These are phyloP conservation scores for Chlorencoelia australis DNA, from an alignment of 2,329 filamentous ascomycete genomes.

Conservation along the genomic window DNA sequence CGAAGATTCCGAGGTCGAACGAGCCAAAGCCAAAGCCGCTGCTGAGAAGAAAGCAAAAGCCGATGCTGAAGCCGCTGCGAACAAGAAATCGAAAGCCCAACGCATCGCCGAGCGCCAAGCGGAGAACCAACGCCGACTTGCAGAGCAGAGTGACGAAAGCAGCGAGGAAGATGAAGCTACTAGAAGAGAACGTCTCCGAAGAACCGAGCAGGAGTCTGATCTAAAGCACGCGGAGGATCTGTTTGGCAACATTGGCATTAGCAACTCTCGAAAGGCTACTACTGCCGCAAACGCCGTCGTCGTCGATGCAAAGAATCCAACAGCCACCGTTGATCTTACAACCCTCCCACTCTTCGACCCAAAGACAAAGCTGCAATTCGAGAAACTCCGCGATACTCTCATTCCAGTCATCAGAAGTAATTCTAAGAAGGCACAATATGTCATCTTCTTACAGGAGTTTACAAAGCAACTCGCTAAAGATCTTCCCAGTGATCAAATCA, in stretches of 20 bases:
- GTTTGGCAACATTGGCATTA: constrained; percentile 65
- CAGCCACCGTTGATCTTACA: constrained; percentile 70
- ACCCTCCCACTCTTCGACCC: constrained; percentile 81
- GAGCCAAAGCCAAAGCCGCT: constrained; percentile 85
- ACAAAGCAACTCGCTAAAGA: constrained; percentile 79
- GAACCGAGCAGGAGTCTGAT: constrained; percentile 78
- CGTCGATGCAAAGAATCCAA: constrained; percentile 64
- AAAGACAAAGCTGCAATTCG: constrained; percentile 76
- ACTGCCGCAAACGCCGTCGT: constrained; percentile 55
- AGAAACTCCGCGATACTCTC: constrained; percentile 67
- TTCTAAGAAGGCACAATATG: constrained; percentile 82
- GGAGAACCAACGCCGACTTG: constrained; percentile 42
- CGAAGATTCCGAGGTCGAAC: constrained; percentile 93
- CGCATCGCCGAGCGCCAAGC: constrained; percentile 73
- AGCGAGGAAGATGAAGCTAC: constrained; percentile 63
- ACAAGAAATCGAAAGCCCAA: constrained; percentile 81
- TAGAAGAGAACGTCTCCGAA: constrained; percentile 63
- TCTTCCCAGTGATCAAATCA: constrained; percentile 84
- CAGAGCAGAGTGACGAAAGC: constrained; percentile 45
- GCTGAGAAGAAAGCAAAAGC: constrained; percentile 81
- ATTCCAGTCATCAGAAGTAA: constrained; percentile 66
- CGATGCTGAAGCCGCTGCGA: constrained; percentile 76
- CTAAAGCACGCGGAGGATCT: constrained; percentile 85
- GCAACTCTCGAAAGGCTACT: constrained; percentile 55
- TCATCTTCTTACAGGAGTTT: constrained; percentile 85